Base-by-base conservation (phyloP, 1,284 basidiomycete genomes). In the Inonotus hispidus region DNA sequence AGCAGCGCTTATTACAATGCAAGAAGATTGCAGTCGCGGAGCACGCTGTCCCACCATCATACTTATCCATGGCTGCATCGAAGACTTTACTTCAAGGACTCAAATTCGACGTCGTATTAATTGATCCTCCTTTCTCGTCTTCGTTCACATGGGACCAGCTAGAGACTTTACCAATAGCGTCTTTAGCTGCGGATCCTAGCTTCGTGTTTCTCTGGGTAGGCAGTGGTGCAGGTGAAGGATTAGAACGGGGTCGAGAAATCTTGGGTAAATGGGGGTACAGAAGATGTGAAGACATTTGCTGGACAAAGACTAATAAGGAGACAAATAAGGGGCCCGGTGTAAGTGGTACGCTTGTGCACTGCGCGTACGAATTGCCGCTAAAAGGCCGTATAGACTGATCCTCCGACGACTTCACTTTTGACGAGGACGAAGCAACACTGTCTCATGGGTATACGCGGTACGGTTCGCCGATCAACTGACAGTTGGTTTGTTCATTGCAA, bases 181-280 rank as follows among this genome's bases (percentile, higher is more conserved):
- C 84, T 37, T 81, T 98, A 21, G 90, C 93, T 0, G 89, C 93
- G 0, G 95, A 96, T 68, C 95, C 94, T 0, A 89, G 90, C 38
- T 99, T 98, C 67, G 82, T 99, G 13, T 96, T 98, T 71, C 79
- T 99, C 57, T 99, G 97, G 96, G 95, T 98, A 1, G 97, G 96
- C 2, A 88, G 85, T 61, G 95, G 94, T 0, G 88, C 91, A 14
- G 87, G 88, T 1, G 93, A 95, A 54, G 97, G 95, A 0, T 79
- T 99, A 6, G 97, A 99, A 73, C 81, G 89, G 37, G 96, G 97
- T 0, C 79, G 96, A 41, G 96, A 98, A 71, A 80, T 96, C 38
- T 80, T 98, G 52, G 88, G 88, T 1, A 90, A 86, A 69, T 99
- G 96, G 96, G 96, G 96, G 0, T 99, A 96, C 72, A 78, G 96